phyloP scores from a whole-genome alignment of 225 moss, liverwort and hornwort species.

The Takakia lepidozioides region DNA sequence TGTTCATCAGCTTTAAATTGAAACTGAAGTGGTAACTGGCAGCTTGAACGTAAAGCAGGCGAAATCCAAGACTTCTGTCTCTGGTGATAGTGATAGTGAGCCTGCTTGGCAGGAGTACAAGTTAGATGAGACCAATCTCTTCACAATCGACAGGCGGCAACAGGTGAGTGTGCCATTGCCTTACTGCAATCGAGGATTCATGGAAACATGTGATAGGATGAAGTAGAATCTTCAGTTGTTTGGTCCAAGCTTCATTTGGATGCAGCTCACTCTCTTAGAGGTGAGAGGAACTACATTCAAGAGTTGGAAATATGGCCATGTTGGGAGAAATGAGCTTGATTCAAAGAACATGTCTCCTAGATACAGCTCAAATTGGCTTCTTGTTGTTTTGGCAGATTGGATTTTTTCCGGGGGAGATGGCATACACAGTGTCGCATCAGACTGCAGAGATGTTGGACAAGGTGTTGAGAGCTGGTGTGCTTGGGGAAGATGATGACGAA shows the following conservation, averaged over 20 bases:
- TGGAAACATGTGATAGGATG: too few relatives aligned
- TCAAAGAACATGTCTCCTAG: background rate
- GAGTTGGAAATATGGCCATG: too few relatives aligned
- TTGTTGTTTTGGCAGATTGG: slow-evolving; percentile 53
- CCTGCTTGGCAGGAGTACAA: slow-evolving; percentile 83
- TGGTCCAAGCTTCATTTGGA: too few relatives aligned
- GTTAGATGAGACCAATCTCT: slow-evolving; percentile 67
- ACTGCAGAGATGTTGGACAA: slow-evolving; percentile 85
- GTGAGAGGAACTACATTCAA: too few relatives aligned
- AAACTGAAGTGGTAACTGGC: too few relatives aligned
- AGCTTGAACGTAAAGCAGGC: slow-evolving; percentile 83
- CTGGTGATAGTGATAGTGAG: slow-evolving; percentile 53
- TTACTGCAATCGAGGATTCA: too few relatives aligned
- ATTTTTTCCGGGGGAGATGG: slow-evolving; percentile 65
- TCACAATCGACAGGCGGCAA: slow-evolving; percentile 70
- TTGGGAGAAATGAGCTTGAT: background rate
- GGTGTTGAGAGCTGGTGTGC: slow-evolving; percentile 82
- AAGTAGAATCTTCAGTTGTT: too few relatives aligned
- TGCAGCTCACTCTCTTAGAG: too few relatives aligned
- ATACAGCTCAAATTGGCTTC: background rate
- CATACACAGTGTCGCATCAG: slow-evolving; percentile 82
- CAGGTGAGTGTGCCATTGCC: slow-evolving; percentile 35
- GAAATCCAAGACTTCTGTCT: slow-evolving; percentile 52
- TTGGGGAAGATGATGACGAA: slow-evolving; percentile 90
- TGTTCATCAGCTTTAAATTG: too few relatives aligned